Evolutionary conservation across 352 stramenopile species (phyloP), one percentile per base, ranked within the genome.

Genomic region (Globisporangium spiculum): DNA sequence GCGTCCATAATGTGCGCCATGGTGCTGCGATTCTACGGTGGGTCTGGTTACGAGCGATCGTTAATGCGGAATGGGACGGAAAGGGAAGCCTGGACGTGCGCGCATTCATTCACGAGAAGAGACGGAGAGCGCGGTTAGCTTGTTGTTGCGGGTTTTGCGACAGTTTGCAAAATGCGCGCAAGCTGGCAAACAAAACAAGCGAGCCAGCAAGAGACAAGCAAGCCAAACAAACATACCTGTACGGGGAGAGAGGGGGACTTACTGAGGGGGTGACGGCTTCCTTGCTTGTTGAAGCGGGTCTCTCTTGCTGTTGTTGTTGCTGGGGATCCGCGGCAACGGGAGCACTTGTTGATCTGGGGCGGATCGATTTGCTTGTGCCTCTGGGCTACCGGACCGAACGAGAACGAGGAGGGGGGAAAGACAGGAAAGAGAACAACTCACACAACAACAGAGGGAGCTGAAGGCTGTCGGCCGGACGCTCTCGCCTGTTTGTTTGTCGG

Each of bases 1-100:
- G 80, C 78, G 65, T 88, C 80, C 69, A 89, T 73, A 67, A 89
- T 85, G 72, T 89, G 81, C 70, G 81, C 81, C 81, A 89, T 89
- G 41, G 46, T 52, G 44, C 44, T 52, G 41, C 14, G 16, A 16
- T 20, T 0, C 36, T 41, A 9, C 30, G 30, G 0, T 32, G 30
- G 30, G 9, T 41, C 36, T 41, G 36, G 36, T 41, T 14, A 41
- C 9, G 10, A 41, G 41, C 4, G 41, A 16, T 20, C 16, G 41
- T 48, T 52, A 52, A 22, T 52, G 44, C 44, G 44, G 44, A 52
- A 52, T 52, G 44, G 18, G 44, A 20, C 44, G 44, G 44, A 52
- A 52, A 52, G 18, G 44, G 44, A 52, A 22, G n/a, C 41, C 41
- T 48, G 41, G 41, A 48, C 41, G 4, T 48, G 44, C 44, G 44